Conservation (phyloP, 768 basidiomycete species). For the Pulveroboletus sp. region DNA sequence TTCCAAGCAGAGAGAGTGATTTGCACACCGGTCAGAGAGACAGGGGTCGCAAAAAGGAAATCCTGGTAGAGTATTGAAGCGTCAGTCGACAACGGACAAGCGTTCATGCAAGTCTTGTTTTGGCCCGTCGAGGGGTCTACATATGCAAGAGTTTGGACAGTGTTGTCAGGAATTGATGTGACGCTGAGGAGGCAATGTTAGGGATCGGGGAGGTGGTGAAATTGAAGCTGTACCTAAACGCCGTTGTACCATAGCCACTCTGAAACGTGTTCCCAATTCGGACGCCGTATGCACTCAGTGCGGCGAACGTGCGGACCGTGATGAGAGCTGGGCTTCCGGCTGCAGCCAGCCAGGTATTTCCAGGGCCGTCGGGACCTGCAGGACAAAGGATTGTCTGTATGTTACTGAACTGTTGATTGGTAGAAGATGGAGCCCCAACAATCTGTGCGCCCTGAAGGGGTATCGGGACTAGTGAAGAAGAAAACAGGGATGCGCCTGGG, state of each 20-base stretch:
- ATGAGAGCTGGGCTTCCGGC: conserved; percentile 70
- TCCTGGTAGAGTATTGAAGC: conserved; percentile 84
- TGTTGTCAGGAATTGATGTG: conserved; percentile 86
- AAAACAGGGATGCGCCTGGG: conserved; percentile 76
- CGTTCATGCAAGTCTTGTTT: conserved; percentile 69
- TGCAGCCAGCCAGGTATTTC: conserved; percentile 79
- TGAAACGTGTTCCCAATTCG: conserved; percentile 91
- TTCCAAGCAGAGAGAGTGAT: conserved; percentile 73
- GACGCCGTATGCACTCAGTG: conserved; percentile 71
- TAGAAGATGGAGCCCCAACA: conserved; percentile 60
- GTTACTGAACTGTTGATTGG: conserved; percentile 54
- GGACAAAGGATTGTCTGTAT: conserved; percentile 81
- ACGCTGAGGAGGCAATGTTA: conserved; percentile 46
- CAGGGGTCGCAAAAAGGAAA: conserved; percentile 69
- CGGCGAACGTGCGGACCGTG: conserved; percentile 71
- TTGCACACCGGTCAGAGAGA: conserved; percentile 84
- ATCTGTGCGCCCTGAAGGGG: conserved; percentile 57
- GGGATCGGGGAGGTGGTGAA: not conserved
- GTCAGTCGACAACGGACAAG: conserved; percentile 80
- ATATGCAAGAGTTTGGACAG: conserved; percentile 70
- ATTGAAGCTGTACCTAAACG: conserved; percentile 60
- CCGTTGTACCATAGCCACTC: conserved; percentile 75
- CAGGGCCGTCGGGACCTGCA: conserved; percentile 70
- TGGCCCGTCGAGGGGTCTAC: conserved; percentile 71
- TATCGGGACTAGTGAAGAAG: conserved; percentile 84